phyloP scores from a whole-genome alignment of 768 basidiomycete genomes.

The Piloderma croceum region DNA sequence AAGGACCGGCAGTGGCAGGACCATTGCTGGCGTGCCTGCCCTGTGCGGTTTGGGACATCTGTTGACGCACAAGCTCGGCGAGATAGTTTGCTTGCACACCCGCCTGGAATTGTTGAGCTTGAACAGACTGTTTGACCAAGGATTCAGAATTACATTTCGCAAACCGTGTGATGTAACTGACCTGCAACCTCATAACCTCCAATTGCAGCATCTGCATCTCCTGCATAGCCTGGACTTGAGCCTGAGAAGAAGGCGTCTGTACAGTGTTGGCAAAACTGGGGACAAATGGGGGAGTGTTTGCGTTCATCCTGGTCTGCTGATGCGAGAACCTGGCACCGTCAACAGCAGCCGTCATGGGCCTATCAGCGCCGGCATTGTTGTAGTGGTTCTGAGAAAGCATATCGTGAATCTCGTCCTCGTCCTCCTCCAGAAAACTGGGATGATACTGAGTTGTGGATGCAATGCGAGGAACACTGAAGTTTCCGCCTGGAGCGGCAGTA shows the following conservation, averaged over 20 bases:
- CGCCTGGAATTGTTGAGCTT: slow-evolving; percentile 73
- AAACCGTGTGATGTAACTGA: slow-evolving; percentile 24
- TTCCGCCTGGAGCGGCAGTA: slow-evolving; percentile 56
- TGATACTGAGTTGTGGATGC: slow-evolving; percentile 37
- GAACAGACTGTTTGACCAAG: slow-evolving; percentile 59
- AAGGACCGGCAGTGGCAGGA: slow-evolving; percentile 73
- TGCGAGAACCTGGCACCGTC: slow-evolving; percentile 64
- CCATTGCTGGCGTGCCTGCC: slow-evolving; percentile 46
- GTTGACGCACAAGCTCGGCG: slow-evolving; percentile 47
- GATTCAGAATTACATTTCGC: slow-evolving; percentile 8
- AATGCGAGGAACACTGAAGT: slow-evolving; percentile 63
- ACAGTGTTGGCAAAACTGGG: too few relatives aligned
- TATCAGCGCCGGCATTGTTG: slow-evolving; percentile 32
- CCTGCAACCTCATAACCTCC: slow-evolving; percentile 79
- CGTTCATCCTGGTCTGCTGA: slow-evolving; percentile 52
- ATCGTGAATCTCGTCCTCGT: slow-evolving; percentile 56
- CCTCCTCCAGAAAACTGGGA: slow-evolving; percentile 42
- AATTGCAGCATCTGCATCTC: slow-evolving; percentile 83
- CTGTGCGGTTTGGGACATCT: slow-evolving; percentile 36
- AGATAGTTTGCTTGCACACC: slow-evolving; percentile 54
- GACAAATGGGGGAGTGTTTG: slow-evolving; percentile 47
- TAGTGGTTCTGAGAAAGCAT: slow-evolving; percentile 49
- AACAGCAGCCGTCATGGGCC: slow-evolving; percentile 68
- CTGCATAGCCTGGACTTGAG: slow-evolving; percentile 64
- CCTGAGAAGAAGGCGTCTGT: slow-evolving; percentile 39